Evolutionary conservation across 164 flowering plant species (phyloP).

Genomic region (Vitis riparia): DNA sequence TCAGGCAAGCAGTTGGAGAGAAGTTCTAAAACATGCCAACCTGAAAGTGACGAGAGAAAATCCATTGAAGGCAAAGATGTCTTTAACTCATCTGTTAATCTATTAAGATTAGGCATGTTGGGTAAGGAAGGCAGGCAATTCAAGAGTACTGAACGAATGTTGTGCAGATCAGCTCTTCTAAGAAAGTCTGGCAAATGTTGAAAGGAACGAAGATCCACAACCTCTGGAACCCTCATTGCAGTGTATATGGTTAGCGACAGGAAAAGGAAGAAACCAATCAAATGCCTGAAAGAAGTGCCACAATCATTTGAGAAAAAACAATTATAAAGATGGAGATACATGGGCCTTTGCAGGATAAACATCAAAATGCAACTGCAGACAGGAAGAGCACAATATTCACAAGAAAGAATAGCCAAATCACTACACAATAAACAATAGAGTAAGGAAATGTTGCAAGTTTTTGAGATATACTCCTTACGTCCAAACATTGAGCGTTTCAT

Average conservation of each 20-base stretch:
- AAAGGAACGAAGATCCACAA: conserved; percentile 57
- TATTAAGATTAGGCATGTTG: conserved; percentile 54
- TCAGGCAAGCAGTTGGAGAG: conserved; percentile 62
- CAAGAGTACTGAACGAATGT: conserved; percentile 50
- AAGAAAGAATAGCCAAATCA: no score
- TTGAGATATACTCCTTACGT: conserved; percentile 56
- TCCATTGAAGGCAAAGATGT: conserved; percentile 55
- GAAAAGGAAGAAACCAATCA: conserved; percentile 94
- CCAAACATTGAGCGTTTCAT: conserved; percentile 97
- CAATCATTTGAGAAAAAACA: background rate
- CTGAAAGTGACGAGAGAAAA: conserved; percentile 46
- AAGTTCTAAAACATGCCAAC: conserved; percentile 56
- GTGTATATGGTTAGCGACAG: conserved; percentile 87
- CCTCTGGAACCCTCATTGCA: conserved; percentile 75
- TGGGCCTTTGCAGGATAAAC: conserved; percentile 26
- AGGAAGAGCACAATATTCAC: no score
- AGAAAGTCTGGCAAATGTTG: conserved; percentile 51
- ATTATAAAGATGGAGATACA: background rate
- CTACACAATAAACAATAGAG: no score
- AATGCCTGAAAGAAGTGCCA: conserved; percentile 60
- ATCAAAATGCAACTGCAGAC: no score
- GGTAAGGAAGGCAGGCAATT: conserved; percentile 75
- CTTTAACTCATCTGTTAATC: conserved; percentile 41
- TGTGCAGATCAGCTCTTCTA: conserved; percentile 52
- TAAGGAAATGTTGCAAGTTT: no score